A percentile compares a stretch with the other conserved stretches of the same genome.
These are phyloP conservation scores for Fusarium bulbicola DNA, from an alignment of 2,329 filamentous ascomycete genomes.

Conservation along the genomic window DNA sequence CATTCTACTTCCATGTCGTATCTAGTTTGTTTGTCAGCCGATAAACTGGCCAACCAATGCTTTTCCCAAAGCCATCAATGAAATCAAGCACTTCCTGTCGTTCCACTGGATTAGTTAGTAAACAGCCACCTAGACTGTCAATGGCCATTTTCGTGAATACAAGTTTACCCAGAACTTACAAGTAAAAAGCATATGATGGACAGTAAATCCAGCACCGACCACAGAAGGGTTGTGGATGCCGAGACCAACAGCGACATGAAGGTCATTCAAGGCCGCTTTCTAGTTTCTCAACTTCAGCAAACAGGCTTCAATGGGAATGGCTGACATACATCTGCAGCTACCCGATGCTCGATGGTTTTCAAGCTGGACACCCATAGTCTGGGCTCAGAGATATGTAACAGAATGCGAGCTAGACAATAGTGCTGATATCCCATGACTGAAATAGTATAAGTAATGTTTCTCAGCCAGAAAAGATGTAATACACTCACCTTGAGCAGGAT, in stretches of 20 bases:
- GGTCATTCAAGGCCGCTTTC: background rate
- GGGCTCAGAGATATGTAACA: background rate
- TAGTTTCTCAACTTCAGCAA: background rate
- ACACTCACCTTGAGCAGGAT: background rate
- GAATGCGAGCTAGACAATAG: background rate
- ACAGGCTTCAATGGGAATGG: rapidly evolving
- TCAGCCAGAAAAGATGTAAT: rapidly evolving
- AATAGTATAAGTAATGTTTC: background rate
- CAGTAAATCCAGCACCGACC: background rate
- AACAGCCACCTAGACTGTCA: background rate
- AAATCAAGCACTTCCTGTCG: background rate
- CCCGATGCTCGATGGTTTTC: background rate
- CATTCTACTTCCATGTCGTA: background rate
- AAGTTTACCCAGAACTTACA: background rate
- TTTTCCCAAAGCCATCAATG: background rate
- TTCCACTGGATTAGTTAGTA: background rate
- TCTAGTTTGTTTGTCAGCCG: rapidly evolving
- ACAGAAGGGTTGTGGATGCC: background rate
- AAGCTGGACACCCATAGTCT: background rate
- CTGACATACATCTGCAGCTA: background rate
- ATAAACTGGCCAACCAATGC: background rate
- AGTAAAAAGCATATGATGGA: background rate
- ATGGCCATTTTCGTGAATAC: rapidly evolving
- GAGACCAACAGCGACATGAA: background rate
- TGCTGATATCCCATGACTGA: background rate